A percentile compares a stretch with the other conserved stretches of the same genome.
Conservation (phyloP, 2,329 filamentous ascomycete species). For the Fusarium azukiicola region DNA sequence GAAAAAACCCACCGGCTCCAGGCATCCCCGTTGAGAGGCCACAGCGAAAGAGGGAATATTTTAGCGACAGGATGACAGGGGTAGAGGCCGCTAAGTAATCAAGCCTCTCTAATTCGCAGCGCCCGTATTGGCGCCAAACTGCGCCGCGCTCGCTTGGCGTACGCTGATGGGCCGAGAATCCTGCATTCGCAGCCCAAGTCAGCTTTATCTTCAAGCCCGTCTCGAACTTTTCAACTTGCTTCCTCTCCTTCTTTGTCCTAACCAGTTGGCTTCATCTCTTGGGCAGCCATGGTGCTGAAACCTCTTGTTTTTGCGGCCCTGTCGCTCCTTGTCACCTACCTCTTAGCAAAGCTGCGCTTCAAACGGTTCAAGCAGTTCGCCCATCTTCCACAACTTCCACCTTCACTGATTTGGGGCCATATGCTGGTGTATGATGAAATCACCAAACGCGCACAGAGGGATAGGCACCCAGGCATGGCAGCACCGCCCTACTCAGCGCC, state of each 20-base stretch:
- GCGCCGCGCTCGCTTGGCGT: background rate
- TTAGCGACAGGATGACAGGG: background rate
- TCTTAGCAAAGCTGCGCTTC: constrained; percentile 12
- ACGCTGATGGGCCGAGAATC: background rate
- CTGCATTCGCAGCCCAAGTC: background rate
- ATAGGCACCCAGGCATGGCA: constrained; percentile 14
- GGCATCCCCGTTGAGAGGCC: background rate
- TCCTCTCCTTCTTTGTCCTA: background rate
- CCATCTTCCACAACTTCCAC: constrained; percentile 24
- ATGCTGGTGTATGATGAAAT: constrained; percentile 16
- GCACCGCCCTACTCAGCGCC: background rate
- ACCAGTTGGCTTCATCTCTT: background rate
- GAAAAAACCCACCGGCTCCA: background rate
- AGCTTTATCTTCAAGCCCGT: background rate
- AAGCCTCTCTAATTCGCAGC: background rate
- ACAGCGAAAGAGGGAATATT: constrained; percentile 1
- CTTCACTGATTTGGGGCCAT: constrained; percentile 23
- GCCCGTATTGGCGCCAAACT: background rate
- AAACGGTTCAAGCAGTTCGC: constrained; percentile 26
- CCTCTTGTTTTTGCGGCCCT: background rate
- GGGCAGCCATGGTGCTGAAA: background rate
- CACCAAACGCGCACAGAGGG: background rate
- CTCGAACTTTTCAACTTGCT: too few relatives aligned
- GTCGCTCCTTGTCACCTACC: background rate
- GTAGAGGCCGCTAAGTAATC: background rate